Conservation (phyloP, 257 asterid genomes). For the Apocynum venetum region DNA sequence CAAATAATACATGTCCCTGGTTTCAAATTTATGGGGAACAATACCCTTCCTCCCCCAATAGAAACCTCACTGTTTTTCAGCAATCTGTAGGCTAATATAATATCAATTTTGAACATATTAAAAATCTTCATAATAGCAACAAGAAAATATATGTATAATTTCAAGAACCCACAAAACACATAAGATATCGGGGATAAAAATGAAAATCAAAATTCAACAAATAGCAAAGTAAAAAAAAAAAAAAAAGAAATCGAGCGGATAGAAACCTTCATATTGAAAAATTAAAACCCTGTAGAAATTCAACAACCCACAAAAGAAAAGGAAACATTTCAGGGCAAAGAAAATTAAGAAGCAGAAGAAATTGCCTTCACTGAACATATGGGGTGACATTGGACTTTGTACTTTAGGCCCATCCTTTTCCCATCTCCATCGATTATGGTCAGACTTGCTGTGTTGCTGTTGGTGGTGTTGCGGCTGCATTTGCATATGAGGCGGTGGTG, state of each 20-base stretch:
- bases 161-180: too few relatives aligned
- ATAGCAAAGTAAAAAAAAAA: too few relatives aligned
- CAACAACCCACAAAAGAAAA: background rate
- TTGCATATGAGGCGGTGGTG: conserved; percentile 31
- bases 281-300: background rate
- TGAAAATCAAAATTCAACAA: background rate
- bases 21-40: background rate
- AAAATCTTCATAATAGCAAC: background rate
- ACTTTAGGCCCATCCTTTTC: conserved; percentile 58
- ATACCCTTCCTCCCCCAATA: background rate
- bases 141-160: background rate
- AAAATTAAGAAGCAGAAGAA: background rate
- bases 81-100: background rate
- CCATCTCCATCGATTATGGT: conserved; percentile 65
- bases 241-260: background rate
- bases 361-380: conserved; percentile 52
- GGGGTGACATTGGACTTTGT: conserved; percentile 64
- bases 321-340: background rate
- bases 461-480: conserved; percentile 23
- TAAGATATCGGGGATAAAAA: too few relatives aligned
- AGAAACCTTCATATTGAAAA: background rate
- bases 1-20: background rate
- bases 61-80: background rate
- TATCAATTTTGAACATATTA: background rate
- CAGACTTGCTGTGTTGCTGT: conserved; percentile 40